phyloP scores from a whole-genome alignment of 2,329 filamentous ascomycete species.

The Aspergillus calidoustus region DNA sequence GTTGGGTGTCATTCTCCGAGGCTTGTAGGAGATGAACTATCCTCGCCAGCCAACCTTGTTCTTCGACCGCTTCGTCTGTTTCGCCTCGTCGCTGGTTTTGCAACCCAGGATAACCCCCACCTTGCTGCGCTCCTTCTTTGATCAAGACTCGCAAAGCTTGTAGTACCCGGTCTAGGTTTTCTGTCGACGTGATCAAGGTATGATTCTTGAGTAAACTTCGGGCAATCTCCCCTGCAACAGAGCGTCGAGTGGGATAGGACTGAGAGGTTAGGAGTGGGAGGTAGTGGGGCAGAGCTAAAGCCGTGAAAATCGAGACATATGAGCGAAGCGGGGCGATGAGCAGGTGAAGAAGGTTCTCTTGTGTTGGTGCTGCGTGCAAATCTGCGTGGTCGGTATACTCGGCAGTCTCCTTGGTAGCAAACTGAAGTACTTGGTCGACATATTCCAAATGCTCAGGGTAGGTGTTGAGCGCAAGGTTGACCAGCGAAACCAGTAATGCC shows the following conservation, averaged over 20 bases:
- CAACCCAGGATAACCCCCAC: constrained; percentile 81
- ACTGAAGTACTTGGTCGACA: constrained; percentile 89
- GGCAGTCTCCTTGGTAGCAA: constrained; percentile 81
- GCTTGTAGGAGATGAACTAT: constrained; percentile 86
- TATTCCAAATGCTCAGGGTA: constrained; percentile 93
- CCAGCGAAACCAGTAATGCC: constrained; percentile 88
- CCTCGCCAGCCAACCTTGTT: constrained; percentile 94
- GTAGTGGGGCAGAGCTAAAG: constrained; percentile 87
- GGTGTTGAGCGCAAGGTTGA: constrained; percentile 92
- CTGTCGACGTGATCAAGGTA: constrained; percentile 75
- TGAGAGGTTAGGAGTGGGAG: constrained; percentile 88
- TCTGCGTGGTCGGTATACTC: constrained; percentile 96
- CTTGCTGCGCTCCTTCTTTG: constrained; percentile 84
- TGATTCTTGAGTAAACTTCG: constrained; percentile 81
- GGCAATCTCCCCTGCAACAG: constrained; percentile 87
- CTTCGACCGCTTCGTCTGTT: constrained; percentile 96
- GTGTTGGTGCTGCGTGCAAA: constrained; percentile 82
- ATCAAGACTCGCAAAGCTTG: constrained; percentile 90
- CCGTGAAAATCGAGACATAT: constrained; percentile 95
- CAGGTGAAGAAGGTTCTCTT: constrained; percentile 85
- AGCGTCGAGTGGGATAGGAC: constrained; percentile 87
- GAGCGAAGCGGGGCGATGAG: constrained; percentile 88
- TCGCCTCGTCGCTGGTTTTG: constrained; percentile 76
- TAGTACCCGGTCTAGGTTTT: constrained; percentile 85
- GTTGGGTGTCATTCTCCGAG: constrained; percentile 88